Conservation (phyloP, 768 basidiomycete genomes). For the Tephrocybe sp. region DNA sequence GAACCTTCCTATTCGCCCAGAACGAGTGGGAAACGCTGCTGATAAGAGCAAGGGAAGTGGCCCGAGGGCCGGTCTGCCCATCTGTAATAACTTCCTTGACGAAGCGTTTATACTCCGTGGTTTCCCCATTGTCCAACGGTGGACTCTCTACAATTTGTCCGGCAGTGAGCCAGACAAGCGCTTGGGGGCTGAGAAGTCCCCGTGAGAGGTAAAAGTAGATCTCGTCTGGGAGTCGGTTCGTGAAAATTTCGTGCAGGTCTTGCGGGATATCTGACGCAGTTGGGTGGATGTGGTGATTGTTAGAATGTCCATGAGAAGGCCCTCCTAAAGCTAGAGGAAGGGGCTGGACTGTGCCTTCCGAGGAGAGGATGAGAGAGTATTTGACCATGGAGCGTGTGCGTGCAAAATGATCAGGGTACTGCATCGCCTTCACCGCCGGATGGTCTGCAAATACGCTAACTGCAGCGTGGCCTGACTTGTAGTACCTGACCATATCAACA, state of each 20-base stretch:
- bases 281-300: conserved; percentile 55
- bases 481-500: conserved; percentile 90
- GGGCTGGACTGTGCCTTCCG: conserved; percentile 79
- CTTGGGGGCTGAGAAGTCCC: conserved; percentile 84
- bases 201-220: conserved; percentile 95
- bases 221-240: conserved; percentile 91
- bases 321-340: conserved; percentile 69
- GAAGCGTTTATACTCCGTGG: conserved; percentile 91
- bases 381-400: conserved; percentile 90
- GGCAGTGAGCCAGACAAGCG: conserved; percentile 91
- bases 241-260: conserved; percentile 95
- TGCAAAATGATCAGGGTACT: conserved; percentile 85
- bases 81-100: conserved; percentile 96
- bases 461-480: conserved; percentile 84
- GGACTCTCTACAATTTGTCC: conserved; percentile 83
- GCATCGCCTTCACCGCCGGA: conserved; percentile 73
- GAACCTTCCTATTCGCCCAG: conserved; percentile 79
- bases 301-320: conserved; percentile 45
- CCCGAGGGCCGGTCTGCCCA: conserved; percentile 89
- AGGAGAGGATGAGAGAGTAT: conserved; percentile 85
- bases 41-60: conserved; percentile 85
- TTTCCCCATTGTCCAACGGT: conserved; percentile 93
- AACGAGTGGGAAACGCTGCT: conserved; percentile 75
- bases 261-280: conserved; percentile 85
- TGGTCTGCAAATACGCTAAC: conserved; percentile 77